phyloP scores from a whole-genome alignment of 1,139 yeast genomes.

The Debaryomyces psychrophilus region DNA sequence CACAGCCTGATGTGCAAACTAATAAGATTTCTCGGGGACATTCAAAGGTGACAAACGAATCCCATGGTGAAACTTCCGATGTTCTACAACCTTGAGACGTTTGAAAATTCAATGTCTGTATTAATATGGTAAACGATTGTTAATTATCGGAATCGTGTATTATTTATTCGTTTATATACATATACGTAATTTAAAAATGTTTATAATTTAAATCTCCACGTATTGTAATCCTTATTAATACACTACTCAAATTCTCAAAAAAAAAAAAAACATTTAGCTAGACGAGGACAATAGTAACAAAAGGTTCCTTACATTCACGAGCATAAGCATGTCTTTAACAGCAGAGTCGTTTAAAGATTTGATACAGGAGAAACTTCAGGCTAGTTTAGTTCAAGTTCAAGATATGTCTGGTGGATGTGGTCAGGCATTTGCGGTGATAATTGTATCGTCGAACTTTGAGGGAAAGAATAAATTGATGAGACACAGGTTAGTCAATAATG shows the following conservation, averaged over 20 bases:
- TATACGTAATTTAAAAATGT: constrained; percentile 1
- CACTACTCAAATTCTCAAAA: background rate
- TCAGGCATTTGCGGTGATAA: constrained; percentile 82
- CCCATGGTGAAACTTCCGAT: constrained; percentile 30
- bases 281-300: background rate
- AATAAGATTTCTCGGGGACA: constrained; percentile 42
- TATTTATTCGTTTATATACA: background rate
- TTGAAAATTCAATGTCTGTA: background rate
- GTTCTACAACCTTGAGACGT: background rate
- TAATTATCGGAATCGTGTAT: background rate
- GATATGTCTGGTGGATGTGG: constrained; percentile 87
- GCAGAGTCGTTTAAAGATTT: constrained; percentile 48
- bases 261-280: background rate
- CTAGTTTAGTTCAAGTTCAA: constrained; percentile 62
- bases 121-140: background rate
- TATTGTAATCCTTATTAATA: background rate
- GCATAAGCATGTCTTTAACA: constrained; percentile 40
- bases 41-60: constrained; percentile 32
- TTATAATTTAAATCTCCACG: background rate
- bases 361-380: constrained; percentile 54
- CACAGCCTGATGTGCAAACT: constrained; percentile 32
- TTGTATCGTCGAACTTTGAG: constrained; percentile 69
- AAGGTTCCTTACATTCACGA: background rate
- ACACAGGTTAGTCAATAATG: constrained; percentile 80
- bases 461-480: constrained; percentile 87